Conservation (phyloP, 768 basidiomycete species). For the Cystobasidium onofrii region DNA sequence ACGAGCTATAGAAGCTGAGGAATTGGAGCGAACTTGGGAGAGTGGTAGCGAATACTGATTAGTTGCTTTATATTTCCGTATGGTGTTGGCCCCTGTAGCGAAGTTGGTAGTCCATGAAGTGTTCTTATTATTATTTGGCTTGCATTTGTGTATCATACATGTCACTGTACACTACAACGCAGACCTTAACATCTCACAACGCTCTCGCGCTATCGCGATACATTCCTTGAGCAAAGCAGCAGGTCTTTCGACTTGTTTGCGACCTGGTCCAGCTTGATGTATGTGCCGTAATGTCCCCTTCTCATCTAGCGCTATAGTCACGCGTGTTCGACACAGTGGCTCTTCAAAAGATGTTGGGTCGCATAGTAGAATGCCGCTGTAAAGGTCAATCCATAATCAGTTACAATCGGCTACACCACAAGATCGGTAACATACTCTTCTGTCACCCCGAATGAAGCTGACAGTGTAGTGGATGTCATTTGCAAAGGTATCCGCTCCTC, state of each 20-base stretch:
- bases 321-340: conserved; percentile 64
- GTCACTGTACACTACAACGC: not conserved
- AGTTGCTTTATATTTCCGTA: not conserved
- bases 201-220: conserved; percentile 36
- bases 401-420: not conserved
- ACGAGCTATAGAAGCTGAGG: not conserved
- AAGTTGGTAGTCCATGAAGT: too few species aligned
- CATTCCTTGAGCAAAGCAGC: conserved; percentile 40
- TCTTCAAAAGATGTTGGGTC: conserved; percentile 90
- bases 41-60: conserved; percentile 5
- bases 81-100: too few species aligned
- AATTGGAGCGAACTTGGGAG: conserved; percentile 4
- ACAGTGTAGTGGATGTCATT: conserved; percentile 45
- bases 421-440: conserved; percentile 55
- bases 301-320: conserved; percentile 58
- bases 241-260: not conserved
- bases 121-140: not conserved
- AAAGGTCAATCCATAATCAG: conserved; percentile 4
- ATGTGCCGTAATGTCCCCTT: conserved; percentile 55
- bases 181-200: conserved; percentile 35
- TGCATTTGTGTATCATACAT: not conserved
- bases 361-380: conserved; percentile 59
- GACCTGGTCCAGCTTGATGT: conserved; percentile 40
- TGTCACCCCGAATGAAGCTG: conserved; percentile 69
- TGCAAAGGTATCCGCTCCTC: conserved; percentile 40